Conservation (phyloP, 2,329 filamentous ascomycete species). For the Fusarium euwallaceae region DNA sequence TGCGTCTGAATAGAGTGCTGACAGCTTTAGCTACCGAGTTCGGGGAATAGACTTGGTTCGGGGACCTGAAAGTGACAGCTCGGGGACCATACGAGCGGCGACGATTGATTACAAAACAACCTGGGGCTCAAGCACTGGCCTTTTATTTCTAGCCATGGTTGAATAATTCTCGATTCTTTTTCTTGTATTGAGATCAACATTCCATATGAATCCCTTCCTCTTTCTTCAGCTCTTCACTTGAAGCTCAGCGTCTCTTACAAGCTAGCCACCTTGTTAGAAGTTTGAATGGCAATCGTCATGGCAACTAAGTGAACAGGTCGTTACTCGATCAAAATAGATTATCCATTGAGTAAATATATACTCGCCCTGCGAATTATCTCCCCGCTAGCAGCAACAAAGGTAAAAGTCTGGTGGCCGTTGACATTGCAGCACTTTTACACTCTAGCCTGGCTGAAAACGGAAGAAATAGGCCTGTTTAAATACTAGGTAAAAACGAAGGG, state of each 20-base stretch:
- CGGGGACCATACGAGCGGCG: neutral
- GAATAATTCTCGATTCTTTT: neutral
- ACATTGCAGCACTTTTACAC: neutral
- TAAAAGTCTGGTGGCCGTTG: neutral
- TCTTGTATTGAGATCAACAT: neutral
- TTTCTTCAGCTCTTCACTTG: too few relatives aligned
- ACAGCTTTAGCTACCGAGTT: neutral
- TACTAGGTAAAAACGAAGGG: neutral
- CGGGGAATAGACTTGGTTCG: neutral
- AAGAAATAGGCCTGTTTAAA: neutral
- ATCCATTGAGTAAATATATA: neutral
- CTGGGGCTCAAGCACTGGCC: neutral
- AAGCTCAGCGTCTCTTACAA: neutral
- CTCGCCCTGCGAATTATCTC: neutral
- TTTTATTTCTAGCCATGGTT: neutral
- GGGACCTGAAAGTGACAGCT: slow-evolving; percentile 1
- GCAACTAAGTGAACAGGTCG: neutral
- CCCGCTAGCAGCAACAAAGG: neutral
- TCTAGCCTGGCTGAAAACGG: neutral
- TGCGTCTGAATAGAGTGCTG: slow-evolving; percentile 2
- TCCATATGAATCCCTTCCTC: neutral
- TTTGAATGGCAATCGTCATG: too few relatives aligned
- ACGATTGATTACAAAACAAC: slow-evolving; percentile 5
- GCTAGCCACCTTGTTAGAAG: neutral
- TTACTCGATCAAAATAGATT: neutral